A percentile compares a stretch with the other conserved stretches of the same genome.
Conservation (phyloP, 345 rosid genomes). For the Moricandia moricandioides region DNA sequence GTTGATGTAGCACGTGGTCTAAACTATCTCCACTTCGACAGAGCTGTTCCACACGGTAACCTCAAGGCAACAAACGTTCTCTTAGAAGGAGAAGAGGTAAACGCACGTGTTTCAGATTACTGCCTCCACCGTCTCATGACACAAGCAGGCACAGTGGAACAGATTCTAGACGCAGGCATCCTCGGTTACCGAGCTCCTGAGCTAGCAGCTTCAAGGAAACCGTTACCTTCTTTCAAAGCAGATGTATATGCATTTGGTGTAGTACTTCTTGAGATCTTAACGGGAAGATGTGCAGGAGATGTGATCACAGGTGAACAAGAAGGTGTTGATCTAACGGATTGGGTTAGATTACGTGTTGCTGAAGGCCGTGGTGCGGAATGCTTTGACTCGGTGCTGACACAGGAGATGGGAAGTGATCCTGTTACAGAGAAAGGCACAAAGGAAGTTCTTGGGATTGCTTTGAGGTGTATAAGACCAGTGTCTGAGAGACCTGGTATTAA, state of each 20-base stretch:
- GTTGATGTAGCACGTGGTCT: slow-evolving; percentile 98
- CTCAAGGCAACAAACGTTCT: slow-evolving; percentile 86
- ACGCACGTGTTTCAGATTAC: slow-evolving; percentile 91
- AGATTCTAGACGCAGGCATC: slow-evolving; percentile 91
- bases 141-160: slow-evolving; percentile 89
- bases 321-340: slow-evolving; percentile 77
- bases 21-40: slow-evolving; percentile 95
- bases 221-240: slow-evolving; percentile 85
- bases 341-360: slow-evolving; percentile 64
- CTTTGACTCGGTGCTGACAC: slow-evolving; percentile 59
- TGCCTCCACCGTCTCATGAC: slow-evolving; percentile 97
- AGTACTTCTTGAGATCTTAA: slow-evolving; percentile 69
- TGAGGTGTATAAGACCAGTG: slow-evolving; percentile 69
- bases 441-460: slow-evolving; percentile 84
- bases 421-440: slow-evolving; percentile 78
- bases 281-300: slow-evolving; percentile 92
- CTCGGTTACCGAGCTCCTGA: slow-evolving; percentile 94
- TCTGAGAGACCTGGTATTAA: slow-evolving; percentile 97
- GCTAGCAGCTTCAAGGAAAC: slow-evolving; percentile 85
- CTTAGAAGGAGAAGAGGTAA: slow-evolving; percentile 82
- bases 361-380: slow-evolving; percentile 66
- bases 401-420: slow-evolving; percentile 52
- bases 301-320: slow-evolving; percentile 79
- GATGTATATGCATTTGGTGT: slow-evolving; percentile 97
- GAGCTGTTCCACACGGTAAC: slow-evolving; percentile 97